These are phyloP conservation scores for Fusarium tupiense DNA, from an alignment of 2,329 filamentous ascomycete genomes.

Conservation along the genomic window DNA sequence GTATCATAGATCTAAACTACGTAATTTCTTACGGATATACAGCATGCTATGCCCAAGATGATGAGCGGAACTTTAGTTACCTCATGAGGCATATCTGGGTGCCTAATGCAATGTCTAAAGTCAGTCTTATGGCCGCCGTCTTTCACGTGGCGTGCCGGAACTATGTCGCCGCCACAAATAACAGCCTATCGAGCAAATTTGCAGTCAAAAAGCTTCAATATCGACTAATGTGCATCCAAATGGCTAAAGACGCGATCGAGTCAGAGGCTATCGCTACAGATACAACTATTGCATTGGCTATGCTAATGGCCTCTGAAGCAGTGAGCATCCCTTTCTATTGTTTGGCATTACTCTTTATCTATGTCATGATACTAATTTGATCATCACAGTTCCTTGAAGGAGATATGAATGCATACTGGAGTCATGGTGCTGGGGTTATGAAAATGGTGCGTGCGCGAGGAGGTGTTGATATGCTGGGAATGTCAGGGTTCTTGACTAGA, in stretches of 20 bases:
- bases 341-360: background rate
- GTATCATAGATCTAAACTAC: background rate
- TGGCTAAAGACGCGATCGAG: slow-evolving; percentile 6
- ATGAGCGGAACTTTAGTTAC: background rate
- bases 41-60: slow-evolving; percentile 1
- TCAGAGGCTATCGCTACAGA: slow-evolving; percentile 5
- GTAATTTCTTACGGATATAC: slow-evolving; percentile 11
- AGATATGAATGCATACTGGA: slow-evolving; percentile 2
- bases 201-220: slow-evolving; percentile 4
- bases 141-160: slow-evolving; percentile 33
- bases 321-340: background rate
- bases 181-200: background rate
- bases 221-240: background rate
- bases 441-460: slow-evolving; percentile 15
- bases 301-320: slow-evolving; percentile 20
- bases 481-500: slow-evolving; percentile 9
- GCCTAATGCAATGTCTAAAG: slow-evolving; percentile 19
- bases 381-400: background rate
- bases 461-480: slow-evolving; percentile 8
- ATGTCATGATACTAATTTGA: background rate
- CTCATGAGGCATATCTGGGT: slow-evolving; percentile 21
- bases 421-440: slow-evolving; percentile 4
- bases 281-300: slow-evolving; percentile 6
- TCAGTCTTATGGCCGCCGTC: slow-evolving; percentile 25
- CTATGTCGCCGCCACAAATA: slow-evolving; percentile 16